A percentile compares a stretch with the other conserved stretches of the same genome.
Evolutionary conservation across 2,329 filamentous ascomycete species (phyloP).

Genomic region (Polychaeton citri): DNA sequence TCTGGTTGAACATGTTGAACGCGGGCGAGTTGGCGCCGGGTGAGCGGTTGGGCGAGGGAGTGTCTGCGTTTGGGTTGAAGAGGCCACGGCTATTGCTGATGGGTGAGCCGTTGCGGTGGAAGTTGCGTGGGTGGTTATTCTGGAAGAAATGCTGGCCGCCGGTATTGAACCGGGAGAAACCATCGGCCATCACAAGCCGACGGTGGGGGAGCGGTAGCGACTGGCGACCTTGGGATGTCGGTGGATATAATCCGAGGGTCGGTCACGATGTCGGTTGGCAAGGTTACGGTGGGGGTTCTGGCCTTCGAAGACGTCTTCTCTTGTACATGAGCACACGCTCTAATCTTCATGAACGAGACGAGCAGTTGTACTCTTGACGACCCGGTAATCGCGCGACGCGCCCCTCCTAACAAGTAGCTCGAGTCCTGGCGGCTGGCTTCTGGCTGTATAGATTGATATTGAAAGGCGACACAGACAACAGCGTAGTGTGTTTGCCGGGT

Average conservation of each 20-base stretch:
- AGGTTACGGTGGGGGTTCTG: slow-evolving; percentile 10
- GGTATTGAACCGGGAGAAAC: slow-evolving; percentile 49
- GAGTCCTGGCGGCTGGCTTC: too few relatives aligned
- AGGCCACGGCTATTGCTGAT: slow-evolving; percentile 24
- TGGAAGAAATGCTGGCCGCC: slow-evolving; percentile 47
- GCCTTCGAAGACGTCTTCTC: slow-evolving; percentile 28
- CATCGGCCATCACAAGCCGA: slow-evolving; percentile 54
- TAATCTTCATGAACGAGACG: slow-evolving; percentile 21
- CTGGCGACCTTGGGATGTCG: slow-evolving; percentile 1
- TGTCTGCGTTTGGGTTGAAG: slow-evolving; percentile 33
- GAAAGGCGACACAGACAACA: too few relatives aligned
- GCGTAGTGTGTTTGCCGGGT: too few relatives aligned
- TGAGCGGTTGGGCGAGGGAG: slow-evolving; percentile 45
- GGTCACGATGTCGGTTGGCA: slow-evolving; percentile 1
- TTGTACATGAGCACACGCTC: slow-evolving; percentile 33
- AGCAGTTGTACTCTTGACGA: too few relatives aligned
- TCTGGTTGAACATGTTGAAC: slow-evolving; percentile 58
- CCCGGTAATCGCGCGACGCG: too few relatives aligned
- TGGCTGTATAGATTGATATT: too few relatives aligned
- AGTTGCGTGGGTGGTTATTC: slow-evolving; percentile 34
- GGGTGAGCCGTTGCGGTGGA: slow-evolving; percentile 35
- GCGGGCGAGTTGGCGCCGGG: slow-evolving; percentile 39
- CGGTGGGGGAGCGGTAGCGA: slow-evolving; percentile 8
- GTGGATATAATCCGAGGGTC: neutral
- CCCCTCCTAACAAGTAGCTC: too few relatives aligned